A percentile compares a stretch with the other conserved stretches of the same genome.
phyloP scores from a whole-genome alignment of 208 protist genomes.

The Trypanosoma conorhini region DNA sequence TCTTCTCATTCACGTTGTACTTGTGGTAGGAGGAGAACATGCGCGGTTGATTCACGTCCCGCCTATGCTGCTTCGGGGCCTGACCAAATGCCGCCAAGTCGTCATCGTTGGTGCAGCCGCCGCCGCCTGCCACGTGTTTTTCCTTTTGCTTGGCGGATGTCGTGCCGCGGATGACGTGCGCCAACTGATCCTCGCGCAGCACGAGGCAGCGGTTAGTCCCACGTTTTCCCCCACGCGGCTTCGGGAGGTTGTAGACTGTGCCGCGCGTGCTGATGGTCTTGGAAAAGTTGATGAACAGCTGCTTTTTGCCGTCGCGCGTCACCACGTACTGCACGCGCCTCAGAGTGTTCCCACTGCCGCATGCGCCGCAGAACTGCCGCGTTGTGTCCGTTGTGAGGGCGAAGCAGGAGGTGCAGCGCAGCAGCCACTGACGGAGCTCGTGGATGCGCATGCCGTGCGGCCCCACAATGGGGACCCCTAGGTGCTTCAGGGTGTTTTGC shows the following conservation, averaged over 20 bases:
- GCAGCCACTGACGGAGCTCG: slow-evolving; percentile 90
- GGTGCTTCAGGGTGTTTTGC: slow-evolving; percentile 94
- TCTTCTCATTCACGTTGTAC: slow-evolving; percentile 91
- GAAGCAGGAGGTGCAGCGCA: slow-evolving; percentile 91
- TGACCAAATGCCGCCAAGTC: slow-evolving; percentile 79
- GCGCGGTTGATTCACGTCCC: slow-evolving; percentile 58
- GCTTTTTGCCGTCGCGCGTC: slow-evolving; percentile 75
- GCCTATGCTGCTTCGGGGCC: slow-evolving; percentile 53
- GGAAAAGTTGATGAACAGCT: slow-evolving; percentile 91
- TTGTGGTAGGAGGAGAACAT: slow-evolving; percentile 79
- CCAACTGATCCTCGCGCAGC: slow-evolving; percentile 90
- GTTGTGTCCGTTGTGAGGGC: slow-evolving; percentile 87
- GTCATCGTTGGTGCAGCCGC: slow-evolving; percentile 36
- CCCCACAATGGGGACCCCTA: slow-evolving; percentile 88
- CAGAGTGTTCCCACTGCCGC: slow-evolving; percentile 90
- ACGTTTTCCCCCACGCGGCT: slow-evolving; percentile 78
- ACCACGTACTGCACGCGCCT: slow-evolving; percentile 92
- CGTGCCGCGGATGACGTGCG: slow-evolving; percentile 73
- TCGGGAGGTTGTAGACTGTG: slow-evolving; percentile 87
- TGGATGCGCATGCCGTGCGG: slow-evolving; percentile 86
- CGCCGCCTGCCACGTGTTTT: slow-evolving; percentile 37
- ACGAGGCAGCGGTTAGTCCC: slow-evolving; percentile 89
- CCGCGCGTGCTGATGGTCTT: slow-evolving; percentile 82
- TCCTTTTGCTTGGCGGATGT: slow-evolving; percentile 58
- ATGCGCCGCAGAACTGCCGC: slow-evolving; percentile 89